Evolutionary conservation across 352 stramenopile genomes (phyloP).

Genomic region (Pythium rhizo-oryzae): DNA sequence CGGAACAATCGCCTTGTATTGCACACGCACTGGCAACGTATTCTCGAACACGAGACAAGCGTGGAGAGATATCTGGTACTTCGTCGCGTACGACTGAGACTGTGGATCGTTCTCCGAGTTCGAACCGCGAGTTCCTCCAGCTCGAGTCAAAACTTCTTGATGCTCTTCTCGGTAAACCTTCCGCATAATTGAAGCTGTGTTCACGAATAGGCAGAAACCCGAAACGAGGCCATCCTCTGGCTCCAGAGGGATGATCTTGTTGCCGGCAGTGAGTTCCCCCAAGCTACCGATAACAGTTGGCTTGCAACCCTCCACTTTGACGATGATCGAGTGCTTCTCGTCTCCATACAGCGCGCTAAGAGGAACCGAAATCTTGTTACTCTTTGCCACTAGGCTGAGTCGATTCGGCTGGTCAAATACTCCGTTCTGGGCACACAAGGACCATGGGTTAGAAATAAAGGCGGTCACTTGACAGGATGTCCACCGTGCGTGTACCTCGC

Average conservation of each 20-base stretch:
- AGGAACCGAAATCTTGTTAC: slow-evolving; percentile 84
- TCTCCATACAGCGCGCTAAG: slow-evolving; percentile 81
- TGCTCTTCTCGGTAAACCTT: slow-evolving; percentile 91
- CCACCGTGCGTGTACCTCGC: slow-evolving; percentile 41
- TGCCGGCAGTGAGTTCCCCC: slow-evolving; percentile 58
- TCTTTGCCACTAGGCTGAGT: slow-evolving; percentile 54
- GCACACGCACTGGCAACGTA: slow-evolving; percentile 82
- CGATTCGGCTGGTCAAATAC: slow-evolving; percentile 42
- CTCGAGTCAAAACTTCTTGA: slow-evolving; percentile 68
- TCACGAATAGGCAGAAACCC: slow-evolving; percentile 88
- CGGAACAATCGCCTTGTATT: slow-evolving; percentile 71
- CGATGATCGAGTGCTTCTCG: slow-evolving; percentile 77
- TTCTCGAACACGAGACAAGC: slow-evolving; percentile 89
- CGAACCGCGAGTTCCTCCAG: slow-evolving; percentile 7
- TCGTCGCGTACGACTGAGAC: slow-evolving; percentile 80
- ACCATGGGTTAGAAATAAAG: background rate
- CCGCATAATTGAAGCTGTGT: slow-evolving; percentile 76
- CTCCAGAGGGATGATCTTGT: slow-evolving; percentile 71
- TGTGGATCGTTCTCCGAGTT: slow-evolving; percentile 30
- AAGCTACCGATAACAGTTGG: slow-evolving; percentile 81
- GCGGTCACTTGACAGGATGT: background rate
- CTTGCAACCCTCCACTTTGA: slow-evolving; percentile 87
- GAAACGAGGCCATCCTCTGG: slow-evolving; percentile 54
- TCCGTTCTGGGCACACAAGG: slow-evolving; percentile 34
- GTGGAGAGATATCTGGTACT: slow-evolving; percentile 87